phyloP scores from a whole-genome alignment of 306 rosid species.

The Fragaria vesca region DNA sequence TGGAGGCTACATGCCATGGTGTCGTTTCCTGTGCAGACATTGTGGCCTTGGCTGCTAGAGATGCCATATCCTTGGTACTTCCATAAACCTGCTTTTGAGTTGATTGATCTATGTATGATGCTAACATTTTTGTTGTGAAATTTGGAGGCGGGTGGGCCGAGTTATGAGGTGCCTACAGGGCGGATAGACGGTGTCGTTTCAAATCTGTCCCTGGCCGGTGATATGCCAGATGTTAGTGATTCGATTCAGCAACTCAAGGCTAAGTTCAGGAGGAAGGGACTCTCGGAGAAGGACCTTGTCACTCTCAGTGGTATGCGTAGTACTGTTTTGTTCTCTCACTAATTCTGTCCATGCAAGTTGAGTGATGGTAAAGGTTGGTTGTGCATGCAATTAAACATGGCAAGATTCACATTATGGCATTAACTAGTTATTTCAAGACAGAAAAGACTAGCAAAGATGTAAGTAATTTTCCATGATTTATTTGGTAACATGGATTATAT shows the following conservation, averaged over 20 bases:
- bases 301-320: slow-evolving; percentile 57
- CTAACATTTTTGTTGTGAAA: neutral
- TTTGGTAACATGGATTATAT: neutral
- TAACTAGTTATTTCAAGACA: neutral
- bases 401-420: neutral
- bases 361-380: slow-evolving; percentile 55
- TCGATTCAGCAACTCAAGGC: slow-evolving; percentile 56
- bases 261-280: slow-evolving; percentile 62
- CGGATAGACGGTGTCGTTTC: slow-evolving; percentile 79
- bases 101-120: neutral
- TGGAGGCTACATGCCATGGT: slow-evolving; percentile 65
- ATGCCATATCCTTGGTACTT: slow-evolving; percentile 58
- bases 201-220: slow-evolving; percentile 42
- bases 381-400: neutral
- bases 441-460: neutral
- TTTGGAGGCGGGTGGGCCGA: slow-evolving; percentile 62
- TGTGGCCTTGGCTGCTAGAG: slow-evolving; percentile 90
- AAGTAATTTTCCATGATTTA: neutral
- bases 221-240: slow-evolving; percentile 80
- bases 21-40: slow-evolving; percentile 89
- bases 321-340: neutral
- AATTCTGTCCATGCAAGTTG: slow-evolving; percentile 50
- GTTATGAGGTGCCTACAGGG: slow-evolving; percentile 68
- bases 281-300: slow-evolving; percentile 74
- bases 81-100: neutral